phyloP scores from a whole-genome alignment of 805 yeast genomes.

The Zygosaccharomyces rouxii region DNA sequence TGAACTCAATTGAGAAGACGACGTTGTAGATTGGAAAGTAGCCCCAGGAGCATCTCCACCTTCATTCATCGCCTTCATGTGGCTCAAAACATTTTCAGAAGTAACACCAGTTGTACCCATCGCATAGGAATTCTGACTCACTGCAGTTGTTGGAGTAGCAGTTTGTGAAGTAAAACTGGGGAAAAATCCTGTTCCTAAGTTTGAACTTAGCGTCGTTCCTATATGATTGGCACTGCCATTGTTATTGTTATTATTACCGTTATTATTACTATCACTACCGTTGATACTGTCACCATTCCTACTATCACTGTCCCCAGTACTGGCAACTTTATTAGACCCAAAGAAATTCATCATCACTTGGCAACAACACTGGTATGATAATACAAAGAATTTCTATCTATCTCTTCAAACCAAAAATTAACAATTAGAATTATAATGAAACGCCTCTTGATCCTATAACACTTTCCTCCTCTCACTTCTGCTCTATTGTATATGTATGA shows the following conservation, averaged over 20 bases:
- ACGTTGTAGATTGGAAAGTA: background rate
- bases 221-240: conserved; percentile 6
- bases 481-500: background rate
- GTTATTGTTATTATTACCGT: conserved; percentile 9
- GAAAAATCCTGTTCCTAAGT: conserved; percentile 21
- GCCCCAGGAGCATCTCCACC: conserved; percentile 2
- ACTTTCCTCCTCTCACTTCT: background rate
- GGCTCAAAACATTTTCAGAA: conserved; percentile 35
- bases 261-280: conserved; percentile 12
- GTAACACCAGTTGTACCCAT: conserved; percentile 60
- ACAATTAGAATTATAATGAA: background rate
- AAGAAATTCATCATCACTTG: conserved; percentile 30
- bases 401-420: conserved; percentile 1
- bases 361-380: background rate
- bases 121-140: conserved; percentile 56
- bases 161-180: conserved; percentile 42
- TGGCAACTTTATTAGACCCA: conserved; percentile 19
- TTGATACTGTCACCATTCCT: conserved; percentile 11
- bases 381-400: background rate
- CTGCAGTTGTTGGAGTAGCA: conserved; percentile 65
- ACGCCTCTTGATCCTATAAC: background rate
- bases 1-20: background rate
- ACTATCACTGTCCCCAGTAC: conserved; percentile 11
- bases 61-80: conserved; percentile 28
- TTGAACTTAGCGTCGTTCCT: conserved; percentile 7